Base-by-base conservation (phyloP, 352 stramenopile genomes). In the Phytophthora meadii region DNA sequence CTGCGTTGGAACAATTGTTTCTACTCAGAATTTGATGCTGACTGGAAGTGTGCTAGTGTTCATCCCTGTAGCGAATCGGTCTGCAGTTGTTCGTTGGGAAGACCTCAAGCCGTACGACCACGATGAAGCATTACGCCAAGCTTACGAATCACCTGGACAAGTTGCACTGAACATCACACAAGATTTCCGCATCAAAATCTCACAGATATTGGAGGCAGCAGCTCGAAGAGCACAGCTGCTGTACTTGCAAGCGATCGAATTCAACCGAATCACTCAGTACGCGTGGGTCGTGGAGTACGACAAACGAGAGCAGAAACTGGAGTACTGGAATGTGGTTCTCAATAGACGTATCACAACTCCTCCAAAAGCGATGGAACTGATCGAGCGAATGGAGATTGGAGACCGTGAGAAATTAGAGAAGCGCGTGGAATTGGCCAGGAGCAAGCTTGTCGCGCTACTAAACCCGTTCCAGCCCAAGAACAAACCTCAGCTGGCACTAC, bases 311-410 rank as follows among this genome's bases (percentile, higher is more conserved):
- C 46, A 88, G 39, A 75, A 77, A 37, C 47, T 72, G 15, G 82
- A 93, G 68, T 91, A 80, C 57, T 93, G 84, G 84, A 91, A 93
- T 44, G 81, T 93, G 7, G 84, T 93, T 19, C 70, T 88, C 7
- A 90, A 93, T 65, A 77, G 69, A 44, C 71, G 81, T n/a, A 77
- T 78, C 10, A 54, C 81, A 39, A 74, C 71, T 3, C 66, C 75
- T 1, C 84, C 84, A 15, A 84, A 82, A 22, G 76, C 79, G 0
- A 82, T 93, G 72, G 55, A 84, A 34, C 17, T 76, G 11, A 77
- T 93, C 12, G 79, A 93, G 45, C 74, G 64, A 1, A 88, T 93
- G 79, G 79, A 90, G 34, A 47, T 50, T 4, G 75, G 81, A 12
- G 57, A 88, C 22, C 72, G 81, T 2, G 69, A 88, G 27, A 76